Conservation (phyloP, 2,329 filamentous ascomycete species). For the Cryphonectria naterciae region DNA sequence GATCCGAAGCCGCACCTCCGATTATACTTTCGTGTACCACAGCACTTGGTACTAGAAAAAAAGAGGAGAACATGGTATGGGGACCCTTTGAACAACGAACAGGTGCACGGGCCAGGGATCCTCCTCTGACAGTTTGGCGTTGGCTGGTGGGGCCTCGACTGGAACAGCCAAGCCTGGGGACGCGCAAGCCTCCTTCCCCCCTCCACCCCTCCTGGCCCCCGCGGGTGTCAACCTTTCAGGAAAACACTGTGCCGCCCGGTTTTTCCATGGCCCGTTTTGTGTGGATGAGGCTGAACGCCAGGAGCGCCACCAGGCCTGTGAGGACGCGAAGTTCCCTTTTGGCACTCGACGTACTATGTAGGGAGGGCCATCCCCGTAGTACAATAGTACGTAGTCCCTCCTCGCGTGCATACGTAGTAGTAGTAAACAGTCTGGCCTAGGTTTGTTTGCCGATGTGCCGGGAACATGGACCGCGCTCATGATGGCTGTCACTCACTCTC, state of each 20-base stretch:
- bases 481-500: too few relatives aligned
- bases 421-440: neutral
- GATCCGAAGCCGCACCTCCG: neutral
- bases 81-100: neutral
- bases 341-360: neutral
- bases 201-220: neutral
- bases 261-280: neutral
- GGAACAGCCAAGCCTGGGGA: slow-evolving; percentile 18
- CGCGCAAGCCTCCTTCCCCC: slow-evolving; percentile 4
- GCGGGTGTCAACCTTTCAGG: neutral
- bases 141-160: neutral
- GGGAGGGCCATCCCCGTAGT: too few relatives aligned
- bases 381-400: too few relatives aligned
- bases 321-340: neutral
- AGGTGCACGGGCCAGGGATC: slow-evolving; percentile 2
- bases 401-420: neutral
- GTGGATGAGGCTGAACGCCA: neutral
- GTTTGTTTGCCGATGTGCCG: neutral
- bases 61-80: neutral
- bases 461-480: neutral
- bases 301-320: neutral
- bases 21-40: neutral
- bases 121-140: neutral
- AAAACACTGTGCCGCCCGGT: slow-evolving; percentile 1
- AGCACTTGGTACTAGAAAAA: neutral